These are phyloP conservation scores for Entomophthora muscae DNA, from an alignment of 371 early-diverging fungal genomes.

Conservation along the genomic window DNA sequence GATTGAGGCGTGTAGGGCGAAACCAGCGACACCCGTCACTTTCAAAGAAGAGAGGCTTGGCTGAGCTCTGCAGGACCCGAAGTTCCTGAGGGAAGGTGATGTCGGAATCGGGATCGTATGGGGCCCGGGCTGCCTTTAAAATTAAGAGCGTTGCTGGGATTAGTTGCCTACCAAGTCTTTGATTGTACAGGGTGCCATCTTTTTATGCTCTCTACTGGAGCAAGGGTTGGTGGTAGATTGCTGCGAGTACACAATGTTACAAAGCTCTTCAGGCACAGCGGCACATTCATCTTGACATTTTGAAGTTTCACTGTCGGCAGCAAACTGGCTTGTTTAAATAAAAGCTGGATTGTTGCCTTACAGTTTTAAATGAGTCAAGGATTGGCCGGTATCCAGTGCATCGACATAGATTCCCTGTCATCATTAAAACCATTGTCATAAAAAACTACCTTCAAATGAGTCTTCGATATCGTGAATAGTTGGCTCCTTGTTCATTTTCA, in stretches of 20 bases:
- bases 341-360: background rate
- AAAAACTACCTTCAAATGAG: slow-evolving; percentile 43
- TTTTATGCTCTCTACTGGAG: background rate
- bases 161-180: background rate
- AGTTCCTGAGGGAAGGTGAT: background rate
- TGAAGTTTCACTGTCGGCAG: background rate
- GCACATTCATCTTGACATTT: background rate
- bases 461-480: slow-evolving; percentile 50
- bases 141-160: background rate
- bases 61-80: background rate
- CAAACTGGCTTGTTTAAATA: background rate
- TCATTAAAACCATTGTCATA: background rate
- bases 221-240: background rate
- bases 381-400: slow-evolving; percentile 74
- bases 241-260: background rate
- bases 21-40: slow-evolving; percentile 28
- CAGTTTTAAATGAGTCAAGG: slow-evolving; percentile 51
- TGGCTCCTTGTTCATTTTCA: slow-evolving; percentile 40
- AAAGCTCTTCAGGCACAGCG: background rate
- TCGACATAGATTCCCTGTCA: slow-evolving; percentile 27
- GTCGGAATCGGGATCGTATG: background rate
- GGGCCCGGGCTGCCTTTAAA: background rate
- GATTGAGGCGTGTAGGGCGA: slow-evolving; percentile 36
- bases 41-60: slow-evolving; percentile 7
- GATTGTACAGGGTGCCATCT: background rate